Evolutionary conservation across 805 yeast genomes (phyloP).

Genomic region (Kuraishia borneana): DNA sequence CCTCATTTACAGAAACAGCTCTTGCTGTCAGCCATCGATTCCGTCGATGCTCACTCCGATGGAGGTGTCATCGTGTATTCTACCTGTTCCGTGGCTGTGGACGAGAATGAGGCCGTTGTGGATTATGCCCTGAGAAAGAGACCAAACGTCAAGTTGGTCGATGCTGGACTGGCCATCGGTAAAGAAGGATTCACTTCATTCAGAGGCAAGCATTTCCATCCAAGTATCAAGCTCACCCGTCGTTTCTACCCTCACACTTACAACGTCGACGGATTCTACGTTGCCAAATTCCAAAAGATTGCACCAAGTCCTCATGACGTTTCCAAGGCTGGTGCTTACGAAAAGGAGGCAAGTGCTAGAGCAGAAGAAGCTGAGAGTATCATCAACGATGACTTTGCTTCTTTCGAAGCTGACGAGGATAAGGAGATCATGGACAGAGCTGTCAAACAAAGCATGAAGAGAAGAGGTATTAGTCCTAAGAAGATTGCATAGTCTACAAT

Average conservation of each 20-base stretch:
- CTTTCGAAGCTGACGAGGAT: conserved; percentile 70
- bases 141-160: conserved; percentile 91
- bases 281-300: conserved; percentile 89
- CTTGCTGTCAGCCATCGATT: conserved; percentile 88
- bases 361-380: conserved; percentile 75
- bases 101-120: conserved; percentile 97
- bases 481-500: background rate
- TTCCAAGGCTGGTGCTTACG: conserved; percentile 79
- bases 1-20: conserved; percentile 96
- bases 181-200: conserved; percentile 90
- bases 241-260: conserved; percentile 98
- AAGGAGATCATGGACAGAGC: conserved; percentile 58
- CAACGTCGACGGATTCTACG: conserved; percentile 97
- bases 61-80: conserved; percentile 96
- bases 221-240: conserved; percentile 69
- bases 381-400: conserved; percentile 78
- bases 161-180: conserved; percentile 86
- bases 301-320: conserved; percentile 80
- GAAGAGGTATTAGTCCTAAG: conserved; percentile 60
- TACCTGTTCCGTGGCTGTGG: conserved; percentile 97
- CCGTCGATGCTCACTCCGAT: conserved; percentile 88
- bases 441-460: conserved; percentile 51
- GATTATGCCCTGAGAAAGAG: conserved; percentile 94
- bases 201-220: conserved; percentile 86
- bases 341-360: conserved; percentile 74